Conservation (phyloP, 2,329 filamentous ascomycete species). For the Lachnellula occidentalis region DNA sequence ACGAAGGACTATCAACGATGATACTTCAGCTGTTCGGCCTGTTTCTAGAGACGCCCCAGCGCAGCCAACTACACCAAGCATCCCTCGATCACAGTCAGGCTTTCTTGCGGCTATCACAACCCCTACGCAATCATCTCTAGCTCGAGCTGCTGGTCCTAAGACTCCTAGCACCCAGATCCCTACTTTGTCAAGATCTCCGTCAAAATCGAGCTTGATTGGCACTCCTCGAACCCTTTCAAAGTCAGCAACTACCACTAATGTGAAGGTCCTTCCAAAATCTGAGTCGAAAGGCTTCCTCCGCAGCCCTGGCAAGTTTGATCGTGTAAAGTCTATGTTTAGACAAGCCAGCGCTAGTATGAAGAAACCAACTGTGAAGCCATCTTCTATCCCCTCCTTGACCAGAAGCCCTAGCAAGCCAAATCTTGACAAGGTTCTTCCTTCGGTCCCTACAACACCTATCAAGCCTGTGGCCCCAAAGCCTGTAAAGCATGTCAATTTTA, state of each 20-base stretch:
- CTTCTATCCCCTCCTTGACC: constrained; percentile 20
- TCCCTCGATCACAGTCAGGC: constrained; percentile 41
- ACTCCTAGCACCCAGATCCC: constrained; percentile 42
- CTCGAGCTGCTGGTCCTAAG: constrained; percentile 52
- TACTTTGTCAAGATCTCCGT: constrained; percentile 48
- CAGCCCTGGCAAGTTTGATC: constrained; percentile 35
- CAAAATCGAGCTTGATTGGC: constrained; percentile 39
- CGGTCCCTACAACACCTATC: constrained; percentile 54
- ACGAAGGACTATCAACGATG: constrained; percentile 62
- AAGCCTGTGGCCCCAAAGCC: constrained; percentile 45
- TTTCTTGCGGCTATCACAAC: constrained; percentile 59
- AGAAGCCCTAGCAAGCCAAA: constrained; percentile 44
- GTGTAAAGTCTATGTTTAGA: constrained; percentile 54
- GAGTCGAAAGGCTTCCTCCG: constrained; percentile 17
- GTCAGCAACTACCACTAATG: constrained; percentile 46
- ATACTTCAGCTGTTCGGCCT: constrained; percentile 61
- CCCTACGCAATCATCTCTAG: constrained; percentile 71
- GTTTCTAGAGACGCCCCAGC: constrained; percentile 45
- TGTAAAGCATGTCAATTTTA: constrained; percentile 75
- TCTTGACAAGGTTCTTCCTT: constrained; percentile 48
- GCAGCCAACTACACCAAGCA: constrained; percentile 35
- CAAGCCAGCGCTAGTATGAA: constrained; percentile 24
- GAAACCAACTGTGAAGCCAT: constrained; percentile 15
- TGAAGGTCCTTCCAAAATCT: constrained; percentile 31
- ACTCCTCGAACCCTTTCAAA: constrained; percentile 47